Conservation (phyloP, 257 asterid species). For the Jasminum sambac region DNA sequence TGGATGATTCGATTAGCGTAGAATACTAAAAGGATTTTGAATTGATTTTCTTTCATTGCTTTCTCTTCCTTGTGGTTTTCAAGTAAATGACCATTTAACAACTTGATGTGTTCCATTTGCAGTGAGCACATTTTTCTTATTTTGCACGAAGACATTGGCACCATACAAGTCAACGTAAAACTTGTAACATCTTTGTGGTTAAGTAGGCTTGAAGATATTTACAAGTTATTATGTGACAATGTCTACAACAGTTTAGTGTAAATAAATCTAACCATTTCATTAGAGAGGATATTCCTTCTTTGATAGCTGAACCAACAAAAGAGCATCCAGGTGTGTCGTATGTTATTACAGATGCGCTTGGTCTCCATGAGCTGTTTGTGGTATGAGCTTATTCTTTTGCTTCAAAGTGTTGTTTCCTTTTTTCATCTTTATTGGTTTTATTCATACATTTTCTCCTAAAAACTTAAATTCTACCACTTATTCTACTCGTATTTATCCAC, state of each 20-base stretch:
- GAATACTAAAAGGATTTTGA: too few species aligned
- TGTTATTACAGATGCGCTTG: slow-evolving; percentile 78
- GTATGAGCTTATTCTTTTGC: slow-evolving; percentile 39
- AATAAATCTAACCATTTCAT: slow-evolving; percentile 12
- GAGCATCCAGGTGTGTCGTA: slow-evolving; percentile 86
- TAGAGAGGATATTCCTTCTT: slow-evolving; percentile 80
- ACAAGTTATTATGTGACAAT: neutral
- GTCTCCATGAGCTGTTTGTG: slow-evolving; percentile 78
- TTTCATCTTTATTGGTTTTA: neutral
- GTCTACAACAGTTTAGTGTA: neutral
- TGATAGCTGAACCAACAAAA: slow-evolving; percentile 92
- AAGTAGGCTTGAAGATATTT: neutral
- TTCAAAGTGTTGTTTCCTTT: slow-evolving; percentile 5
- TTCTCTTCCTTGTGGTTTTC: too few species aligned
- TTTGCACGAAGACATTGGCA: slow-evolving; percentile 97
- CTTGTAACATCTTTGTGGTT: neutral
- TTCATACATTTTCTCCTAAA: neutral
- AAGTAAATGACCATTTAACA: too few species aligned
- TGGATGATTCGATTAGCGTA: too few species aligned
- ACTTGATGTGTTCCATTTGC: too few species aligned
- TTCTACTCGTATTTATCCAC: too few species aligned
- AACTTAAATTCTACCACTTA: neutral
- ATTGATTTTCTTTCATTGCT: too few species aligned
- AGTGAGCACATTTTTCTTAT: slow-evolving; percentile 94
- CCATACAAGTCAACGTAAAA: slow-evolving; percentile 47